Conservation (phyloP, 106 monocot genomes). For the Agapanthus africanus region DNA sequence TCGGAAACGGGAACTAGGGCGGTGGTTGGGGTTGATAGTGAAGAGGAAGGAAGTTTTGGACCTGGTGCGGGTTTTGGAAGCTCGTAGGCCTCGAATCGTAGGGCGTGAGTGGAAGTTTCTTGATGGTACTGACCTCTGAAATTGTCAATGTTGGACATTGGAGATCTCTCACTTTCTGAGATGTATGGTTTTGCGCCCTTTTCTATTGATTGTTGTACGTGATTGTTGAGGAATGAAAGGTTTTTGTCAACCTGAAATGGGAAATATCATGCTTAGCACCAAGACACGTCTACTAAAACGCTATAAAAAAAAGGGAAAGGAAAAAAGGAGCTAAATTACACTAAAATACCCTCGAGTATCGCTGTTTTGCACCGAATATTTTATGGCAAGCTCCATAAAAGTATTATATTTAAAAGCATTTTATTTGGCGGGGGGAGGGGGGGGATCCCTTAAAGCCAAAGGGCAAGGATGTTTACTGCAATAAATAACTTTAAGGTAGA, state of each 20-base stretch:
- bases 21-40: constrained; percentile 19
- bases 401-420: too few species aligned
- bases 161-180: constrained; percentile 63
- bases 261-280: too few species aligned
- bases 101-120: constrained; percentile 48
- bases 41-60: constrained; percentile 14
- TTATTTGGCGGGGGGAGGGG: too few species aligned
- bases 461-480: too few species aligned
- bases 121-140: constrained; percentile 50
- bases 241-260: constrained; percentile 78
- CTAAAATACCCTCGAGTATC: too few species aligned
- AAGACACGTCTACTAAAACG: too few species aligned
- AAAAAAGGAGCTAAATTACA: too few species aligned
- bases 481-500: too few species aligned
- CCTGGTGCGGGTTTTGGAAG: constrained; percentile 58
- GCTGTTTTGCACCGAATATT: too few species aligned
- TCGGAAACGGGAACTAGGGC: constrained; percentile 49
- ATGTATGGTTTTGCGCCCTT: constrained; percentile 79
- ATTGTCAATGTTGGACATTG: constrained; percentile 28
- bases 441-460: too few species aligned
- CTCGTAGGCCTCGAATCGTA: constrained; percentile 92
- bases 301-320: too few species aligned
- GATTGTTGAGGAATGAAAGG: constrained; percentile 60
- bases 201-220: constrained; percentile 66
- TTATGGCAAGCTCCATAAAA: too few species aligned